Percentiles rank a stretch among this genome's conserved stretches.
Evolutionary conservation across 2,329 filamentous ascomycete genomes (phyloP).

Genomic region (Trichoderma sp.): DNA sequence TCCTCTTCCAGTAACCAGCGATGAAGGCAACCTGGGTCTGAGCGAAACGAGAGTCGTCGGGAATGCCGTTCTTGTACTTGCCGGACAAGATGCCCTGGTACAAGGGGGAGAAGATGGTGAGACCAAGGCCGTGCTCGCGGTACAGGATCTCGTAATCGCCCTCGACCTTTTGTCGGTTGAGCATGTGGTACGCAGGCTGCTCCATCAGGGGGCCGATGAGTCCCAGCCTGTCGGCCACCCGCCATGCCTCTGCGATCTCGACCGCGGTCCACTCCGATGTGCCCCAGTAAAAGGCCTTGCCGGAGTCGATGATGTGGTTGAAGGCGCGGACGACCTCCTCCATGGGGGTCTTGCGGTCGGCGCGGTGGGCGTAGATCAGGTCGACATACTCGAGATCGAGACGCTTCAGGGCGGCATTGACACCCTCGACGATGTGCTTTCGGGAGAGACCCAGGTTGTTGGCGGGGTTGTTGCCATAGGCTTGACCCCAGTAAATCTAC

Average conservation of each 20-base stretch:
- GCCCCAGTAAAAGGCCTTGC: constrained; percentile 69
- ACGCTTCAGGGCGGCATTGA: constrained; percentile 56
- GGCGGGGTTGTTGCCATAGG: constrained; percentile 58
- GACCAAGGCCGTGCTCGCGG: constrained; percentile 55
- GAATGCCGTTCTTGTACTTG: constrained; percentile 65
- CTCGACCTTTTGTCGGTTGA: constrained; percentile 61
- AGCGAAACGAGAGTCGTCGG: constrained; percentile 56
- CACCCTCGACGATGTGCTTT: constrained; percentile 68
- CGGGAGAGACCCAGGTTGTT: constrained; percentile 67
- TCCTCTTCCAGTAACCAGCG: constrained; percentile 50
- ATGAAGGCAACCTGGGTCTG: constrained; percentile 56
- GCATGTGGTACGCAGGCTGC: constrained; percentile 65
- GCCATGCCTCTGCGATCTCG: constrained; percentile 62
- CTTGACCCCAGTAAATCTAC: constrained; percentile 62
- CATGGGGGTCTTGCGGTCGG: constrained; percentile 65
- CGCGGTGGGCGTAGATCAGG: constrained; percentile 66
- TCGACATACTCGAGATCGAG: constrained; percentile 62
- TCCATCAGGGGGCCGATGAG: constrained; percentile 64
- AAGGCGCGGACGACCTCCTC: constrained; percentile 69
- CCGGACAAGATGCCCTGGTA: constrained; percentile 58
- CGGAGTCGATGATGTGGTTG: constrained; percentile 65
- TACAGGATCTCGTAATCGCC: constrained; percentile 60
- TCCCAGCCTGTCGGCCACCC: constrained; percentile 57
- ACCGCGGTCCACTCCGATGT: constrained; percentile 66
- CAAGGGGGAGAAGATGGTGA: constrained; percentile 63